These are phyloP conservation scores for Picea engelmannii DNA, from an alignment of 83 land plant genomes.

Conservation along the genomic window DNA sequence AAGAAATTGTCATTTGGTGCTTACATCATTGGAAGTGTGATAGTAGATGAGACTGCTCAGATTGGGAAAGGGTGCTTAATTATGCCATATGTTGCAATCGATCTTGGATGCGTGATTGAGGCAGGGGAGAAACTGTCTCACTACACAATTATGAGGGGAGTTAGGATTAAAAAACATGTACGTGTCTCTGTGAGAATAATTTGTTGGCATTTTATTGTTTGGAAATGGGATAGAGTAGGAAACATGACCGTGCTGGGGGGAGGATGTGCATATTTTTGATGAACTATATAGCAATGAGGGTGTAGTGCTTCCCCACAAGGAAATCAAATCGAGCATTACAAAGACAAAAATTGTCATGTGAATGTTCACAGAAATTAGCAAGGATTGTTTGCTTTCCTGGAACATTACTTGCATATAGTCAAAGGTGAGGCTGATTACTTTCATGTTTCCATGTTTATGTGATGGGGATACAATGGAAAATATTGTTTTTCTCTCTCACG, in stretches of 20 bases:
- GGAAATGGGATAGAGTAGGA: constrained; percentile 25
- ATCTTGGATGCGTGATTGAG: constrained; percentile 43
- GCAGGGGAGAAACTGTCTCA: constrained; percentile 37
- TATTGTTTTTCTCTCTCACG: no score
- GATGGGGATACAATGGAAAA: no score
- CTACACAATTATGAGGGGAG: constrained; percentile 51
- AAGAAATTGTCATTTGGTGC: no score
- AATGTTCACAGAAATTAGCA: no score
- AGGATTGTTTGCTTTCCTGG: no score
- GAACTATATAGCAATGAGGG: constrained; percentile 21
- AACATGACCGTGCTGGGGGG: constrained; percentile 35
- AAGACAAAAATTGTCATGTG: no score
- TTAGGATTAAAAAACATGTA: constrained; percentile 31
- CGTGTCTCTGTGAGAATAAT: constrained; percentile 78
- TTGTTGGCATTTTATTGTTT: constrained; percentile 82
- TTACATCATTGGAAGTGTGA: constrained; percentile 8
- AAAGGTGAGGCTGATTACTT: no score
- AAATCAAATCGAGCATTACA: no score
- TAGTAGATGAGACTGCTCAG: constrained; percentile 30
- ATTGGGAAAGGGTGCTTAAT: constrained; percentile 50
- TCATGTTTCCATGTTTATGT: no score
- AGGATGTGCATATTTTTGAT: constrained; percentile 83
- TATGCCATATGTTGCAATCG: constrained; percentile 49
- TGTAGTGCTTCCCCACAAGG: constrained; percentile 28
- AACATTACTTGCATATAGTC: no score